Evolutionary conservation across 352 stramenopile genomes (phyloP).

Genomic region (Plasmopara viticola): DNA sequence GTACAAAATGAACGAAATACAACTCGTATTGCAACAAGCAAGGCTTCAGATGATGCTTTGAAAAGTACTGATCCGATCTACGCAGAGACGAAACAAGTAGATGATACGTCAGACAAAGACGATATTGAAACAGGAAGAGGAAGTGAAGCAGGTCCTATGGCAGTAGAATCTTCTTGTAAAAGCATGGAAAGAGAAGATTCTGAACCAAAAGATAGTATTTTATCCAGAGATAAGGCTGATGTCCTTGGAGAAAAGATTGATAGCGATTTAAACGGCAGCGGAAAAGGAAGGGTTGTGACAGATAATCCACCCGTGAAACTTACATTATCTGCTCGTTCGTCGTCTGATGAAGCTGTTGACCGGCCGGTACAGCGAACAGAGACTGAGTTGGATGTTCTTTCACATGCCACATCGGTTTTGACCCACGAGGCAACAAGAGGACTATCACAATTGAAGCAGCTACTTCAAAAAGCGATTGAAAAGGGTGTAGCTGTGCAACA

Average conservation of each 20-base stretch:
- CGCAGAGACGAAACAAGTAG: background rate
- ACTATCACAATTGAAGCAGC: constrained; percentile 36
- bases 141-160: constrained; percentile 10
- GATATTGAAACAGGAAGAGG: constrained; percentile 5
- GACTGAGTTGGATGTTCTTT: background rate
- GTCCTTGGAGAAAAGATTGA: background rate
- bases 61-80: background rate
- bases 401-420: background rate
- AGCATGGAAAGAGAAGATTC: background rate
- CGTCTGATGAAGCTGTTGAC: background rate
- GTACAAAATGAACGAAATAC: background rate
- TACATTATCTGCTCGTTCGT: background rate
- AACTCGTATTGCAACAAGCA: background rate
- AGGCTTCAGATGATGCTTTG: background rate
- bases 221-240: background rate
- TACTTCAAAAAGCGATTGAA: constrained; percentile 40
- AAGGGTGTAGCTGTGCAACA: constrained; percentile 42
- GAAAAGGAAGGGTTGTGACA: background rate
- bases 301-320: background rate
- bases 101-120: constrained; percentile 1
- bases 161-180: background rate
- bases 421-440: constrained; percentile 8
- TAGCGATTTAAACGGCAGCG: background rate
- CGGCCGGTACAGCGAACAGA: background rate
- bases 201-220: background rate